Base-by-base conservation (phyloP, 768 basidiomycete species). In the Leccinum aurantiacum region DNA sequence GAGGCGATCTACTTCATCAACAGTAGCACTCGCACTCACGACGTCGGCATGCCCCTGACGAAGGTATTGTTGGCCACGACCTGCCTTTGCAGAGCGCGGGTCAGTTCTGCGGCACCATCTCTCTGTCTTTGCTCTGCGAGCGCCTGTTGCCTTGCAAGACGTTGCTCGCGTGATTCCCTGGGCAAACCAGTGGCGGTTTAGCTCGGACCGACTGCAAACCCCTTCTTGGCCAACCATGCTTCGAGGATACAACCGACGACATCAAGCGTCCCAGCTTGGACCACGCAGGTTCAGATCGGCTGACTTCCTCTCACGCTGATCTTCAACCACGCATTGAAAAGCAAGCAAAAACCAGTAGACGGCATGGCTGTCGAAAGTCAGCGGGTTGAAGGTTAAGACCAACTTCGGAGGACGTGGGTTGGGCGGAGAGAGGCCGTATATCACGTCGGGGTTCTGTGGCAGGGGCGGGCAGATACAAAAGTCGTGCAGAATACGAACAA, bases 291-390 rank as follows among this genome's bases (percentile, higher is more conserved):
- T 47, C 96, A 79, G 67, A 98, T 95, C 19, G 86, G 85, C 74
- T 98, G 95, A 59, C 85, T 90, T n/a, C 96, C 96, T 31, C 96
- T 80, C 0, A 98, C 95, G 38, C 96, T 95, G 67, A 98, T 93
- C 74, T 99, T 98, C 62, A 22, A 95, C 95, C 49, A 98, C 87
- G 68, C 93, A 97, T 70, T 98, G 95, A 70, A 99, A 95, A 1
- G 96, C 96, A 59, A 98, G 84, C 0, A 89, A 89, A 70, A 97
- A 96, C 13, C 92, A 85, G 68, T 91, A 91, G 0, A 92, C 91
- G 29, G 91, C 88, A 66, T 90, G 88, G 60, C 90, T 91, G 76
- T 93, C 92, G 64, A 85, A 92, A 0, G 79, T 71, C 24, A 79
- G 77, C 0, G 90, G 90, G 64, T 89, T 89, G 44, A 90, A 80